Evolutionary conservation across 768 basidiomycete species (phyloP), one percentile per base, ranked within the genome.

Genomic region (Rhizopogon salebrosus): DNA sequence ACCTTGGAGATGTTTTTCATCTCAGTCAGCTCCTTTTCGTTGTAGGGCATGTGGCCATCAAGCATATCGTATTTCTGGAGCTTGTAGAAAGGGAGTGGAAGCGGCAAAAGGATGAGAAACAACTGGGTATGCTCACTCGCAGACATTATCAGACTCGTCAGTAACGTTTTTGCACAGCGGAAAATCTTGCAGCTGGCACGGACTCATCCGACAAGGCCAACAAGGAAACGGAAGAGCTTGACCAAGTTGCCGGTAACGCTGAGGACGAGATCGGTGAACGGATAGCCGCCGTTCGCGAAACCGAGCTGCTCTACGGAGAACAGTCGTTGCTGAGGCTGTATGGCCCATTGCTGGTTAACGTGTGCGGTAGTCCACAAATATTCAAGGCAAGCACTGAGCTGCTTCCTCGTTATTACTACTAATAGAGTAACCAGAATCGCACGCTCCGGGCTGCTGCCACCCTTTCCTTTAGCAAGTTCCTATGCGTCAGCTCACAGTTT

Each of bases 221-320:
- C 34, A 90, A 84, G 54, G 80, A 83, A 9, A 55, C 77, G 54
- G 94, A 97, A 63, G 97, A 99, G 64, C 83, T 98, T 0, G 97
- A 99, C 58, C 94, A 95, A 61, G 95, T 98, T 9, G 93, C 89
- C 7, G 97, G 97, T 6, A 95, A 95, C 62, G 93, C 93, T 4
- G 97, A 99, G 67, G 97, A 99, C 64, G 97, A 99, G 62, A 95
- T 98, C 59, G 97, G 94, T 13, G 97, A 99, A 53, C 80, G 87
- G 8, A 89, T 99, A 36, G 84, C 87, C 2, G 80, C 73, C 2
- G 81, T 97, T 51, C 77, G 93, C 27, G 97, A 99, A 72, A 78
- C 76, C 3, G 95, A 98, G 68, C 73, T 98, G 42, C 72, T 98
- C 13, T 93, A 91, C 58, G 92, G 94, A 1, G 73, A 83, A 1